These are phyloP conservation scores for Phytomonas serpens DNA, from an alignment of 208 protist genomes.

Conservation along the genomic window DNA sequence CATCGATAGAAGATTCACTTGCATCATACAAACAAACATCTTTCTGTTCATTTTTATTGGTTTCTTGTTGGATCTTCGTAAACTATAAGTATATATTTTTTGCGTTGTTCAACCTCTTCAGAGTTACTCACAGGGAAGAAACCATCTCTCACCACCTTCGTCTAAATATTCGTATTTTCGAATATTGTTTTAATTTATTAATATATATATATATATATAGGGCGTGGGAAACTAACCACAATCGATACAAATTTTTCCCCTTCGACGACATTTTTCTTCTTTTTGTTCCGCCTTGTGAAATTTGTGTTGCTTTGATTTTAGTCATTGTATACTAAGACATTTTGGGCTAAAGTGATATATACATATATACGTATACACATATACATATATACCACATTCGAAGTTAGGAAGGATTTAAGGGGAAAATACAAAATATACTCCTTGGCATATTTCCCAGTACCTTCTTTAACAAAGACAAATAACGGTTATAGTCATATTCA, in stretches of 20 bases:
- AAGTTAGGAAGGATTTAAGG: neutral
- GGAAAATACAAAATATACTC: constrained; percentile 9
- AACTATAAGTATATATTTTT: neutral
- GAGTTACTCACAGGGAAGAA: neutral
- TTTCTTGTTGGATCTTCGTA: neutral
- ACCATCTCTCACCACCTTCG: neutral
- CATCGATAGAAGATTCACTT: neutral
- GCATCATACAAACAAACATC: neutral
- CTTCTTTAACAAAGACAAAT: neutral
- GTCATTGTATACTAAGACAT: neutral
- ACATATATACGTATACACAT: neutral
- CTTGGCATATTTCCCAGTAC: neutral
- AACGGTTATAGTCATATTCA: constrained; percentile 9
- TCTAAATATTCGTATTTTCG: neutral
- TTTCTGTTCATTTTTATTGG: neutral
- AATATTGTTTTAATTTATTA: neutral
- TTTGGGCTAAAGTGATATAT: neutral
- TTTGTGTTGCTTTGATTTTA: neutral
- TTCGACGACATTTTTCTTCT: constrained; percentile 12
- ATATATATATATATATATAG: neutral
- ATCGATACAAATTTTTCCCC: neutral
- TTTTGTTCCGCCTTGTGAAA: neutral
- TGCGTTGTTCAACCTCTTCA: neutral
- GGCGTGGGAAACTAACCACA: neutral
- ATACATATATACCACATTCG: neutral